phyloP scores from a whole-genome alignment of 2,329 filamentous ascomycete species.

The Penicillium sp. region DNA sequence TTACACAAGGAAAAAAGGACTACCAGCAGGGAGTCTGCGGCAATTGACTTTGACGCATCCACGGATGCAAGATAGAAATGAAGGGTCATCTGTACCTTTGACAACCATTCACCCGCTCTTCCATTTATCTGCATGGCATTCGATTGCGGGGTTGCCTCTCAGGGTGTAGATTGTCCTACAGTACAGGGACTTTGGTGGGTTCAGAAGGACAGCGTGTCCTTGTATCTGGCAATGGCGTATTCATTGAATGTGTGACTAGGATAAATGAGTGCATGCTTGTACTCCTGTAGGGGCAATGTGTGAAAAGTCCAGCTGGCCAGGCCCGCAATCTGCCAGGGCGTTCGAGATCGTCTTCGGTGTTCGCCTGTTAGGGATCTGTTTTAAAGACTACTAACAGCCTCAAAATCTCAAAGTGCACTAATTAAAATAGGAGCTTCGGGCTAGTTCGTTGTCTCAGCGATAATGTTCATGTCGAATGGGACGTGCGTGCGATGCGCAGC shows the following conservation, averaged over 20 bases:
- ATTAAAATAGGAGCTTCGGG: not conserved
- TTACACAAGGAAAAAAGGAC: not conserved
- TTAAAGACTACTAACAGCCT: not conserved
- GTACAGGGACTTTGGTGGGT: not conserved
- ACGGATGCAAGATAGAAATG: slow-evolving; percentile 5
- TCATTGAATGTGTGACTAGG: not conserved
- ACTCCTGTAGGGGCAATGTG: not conserved
- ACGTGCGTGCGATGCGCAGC: not conserved
- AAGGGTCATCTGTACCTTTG: slow-evolving; percentile 2
- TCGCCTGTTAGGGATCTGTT: not conserved
- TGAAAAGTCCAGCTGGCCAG: slow-evolving; percentile 11
- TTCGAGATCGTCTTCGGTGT: slow-evolving; percentile 10
- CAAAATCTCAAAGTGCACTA: not conserved
- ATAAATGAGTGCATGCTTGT: too few relatives aligned
- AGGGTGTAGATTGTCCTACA: not conserved
- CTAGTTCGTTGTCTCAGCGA: not conserved
- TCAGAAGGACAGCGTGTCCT: not conserved
- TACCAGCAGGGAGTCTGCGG: not conserved
- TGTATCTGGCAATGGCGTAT: not conserved
- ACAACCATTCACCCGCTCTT: not conserved
- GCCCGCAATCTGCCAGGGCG: slow-evolving; percentile 5
- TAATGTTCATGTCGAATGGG: not conserved
- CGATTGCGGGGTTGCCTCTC: not conserved
- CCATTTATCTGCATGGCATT: not conserved
- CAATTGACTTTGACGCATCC: slow-evolving; percentile 6